Base-by-base conservation (phyloP, 768 basidiomycete species). In the Hebeloma cylindrosporum region DNA sequence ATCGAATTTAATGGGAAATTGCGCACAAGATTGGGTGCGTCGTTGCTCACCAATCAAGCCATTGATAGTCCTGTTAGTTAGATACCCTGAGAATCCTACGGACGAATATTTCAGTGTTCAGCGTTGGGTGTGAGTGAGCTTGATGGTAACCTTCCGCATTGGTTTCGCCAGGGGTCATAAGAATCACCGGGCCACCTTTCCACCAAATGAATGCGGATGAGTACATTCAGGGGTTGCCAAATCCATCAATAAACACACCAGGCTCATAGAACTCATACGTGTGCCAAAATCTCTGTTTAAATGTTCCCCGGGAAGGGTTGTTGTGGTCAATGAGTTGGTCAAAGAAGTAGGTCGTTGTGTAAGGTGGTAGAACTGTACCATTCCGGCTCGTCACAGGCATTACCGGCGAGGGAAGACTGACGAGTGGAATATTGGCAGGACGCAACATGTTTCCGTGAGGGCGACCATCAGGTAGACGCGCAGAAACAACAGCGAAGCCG, bases 251-350 rank as follows among this genome's bases (percentile, higher is more conserved):
- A 16, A 26, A 47, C 60, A 26, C 43, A 75, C 78, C 76, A 28
- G 64, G 48, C 60, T 82, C 68, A 51, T 87, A 87, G 53, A 71
- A 84, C 60, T 87, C 80, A 61, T 71, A 83, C 22, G 79, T 79
- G 47, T 78, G 71, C 83, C 83, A 88, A 62, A 74, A 88, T 26
- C 86, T 76, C 63, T 88, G 86, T 58, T 79, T 70, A 65, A 89
- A 89, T n/a, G 84, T 88, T 14, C 86, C 86, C 16, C 78, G 65
- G 20, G 70, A 65, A n/a, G 82, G 78, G 21, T 71, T 68, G 49
- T 66, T 71, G 56, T 78, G 75, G 61, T 78, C 75, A 26, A 83
- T 73, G 47, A 78, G 64, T 46, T 78, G 76, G 53, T 83, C 75
- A 56, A 85, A 85, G 45, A 59, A 62, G 60, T 79, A 85, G 4